phyloP scores from a whole-genome alignment of 2,329 filamentous ascomycete genomes.

The Sclerotinia nivalis region DNA sequence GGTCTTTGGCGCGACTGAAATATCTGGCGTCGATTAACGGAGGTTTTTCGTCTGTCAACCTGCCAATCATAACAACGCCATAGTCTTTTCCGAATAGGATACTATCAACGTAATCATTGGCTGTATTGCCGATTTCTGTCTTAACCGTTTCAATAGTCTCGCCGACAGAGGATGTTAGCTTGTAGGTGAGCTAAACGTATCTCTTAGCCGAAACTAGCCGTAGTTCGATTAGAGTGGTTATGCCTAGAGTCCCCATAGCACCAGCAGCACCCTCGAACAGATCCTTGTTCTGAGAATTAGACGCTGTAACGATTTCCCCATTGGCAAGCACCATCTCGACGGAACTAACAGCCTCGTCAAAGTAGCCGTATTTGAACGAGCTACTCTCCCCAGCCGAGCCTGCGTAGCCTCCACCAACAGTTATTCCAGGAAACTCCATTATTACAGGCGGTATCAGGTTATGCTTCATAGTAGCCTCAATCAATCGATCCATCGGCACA shows the following conservation, averaged over 20 bases:
- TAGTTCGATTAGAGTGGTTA: not conserved
- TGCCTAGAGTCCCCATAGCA: conserved; percentile 2
- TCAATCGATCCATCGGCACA: conserved; percentile 64
- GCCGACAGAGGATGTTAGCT: not conserved
- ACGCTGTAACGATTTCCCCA: conserved; percentile 49
- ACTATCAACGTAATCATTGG: conserved; percentile 4
- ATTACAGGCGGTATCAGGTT: conserved; percentile 63
- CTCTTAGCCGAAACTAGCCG: not conserved
- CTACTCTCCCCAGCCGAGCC: conserved; percentile 67
- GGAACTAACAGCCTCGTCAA: conserved; percentile 61
- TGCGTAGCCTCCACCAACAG: conserved; percentile 64
- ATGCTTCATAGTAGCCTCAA: conserved; percentile 55
- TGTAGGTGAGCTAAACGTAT: not conserved
- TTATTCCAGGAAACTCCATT: conserved; percentile 71
- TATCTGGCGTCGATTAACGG: not conserved
- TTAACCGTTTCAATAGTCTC: not conserved
- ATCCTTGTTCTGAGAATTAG: not conserved
- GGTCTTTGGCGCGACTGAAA: not conserved
- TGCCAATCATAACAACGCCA: conserved; percentile 1
- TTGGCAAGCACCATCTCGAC: conserved; percentile 64
- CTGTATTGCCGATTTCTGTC: not conserved
- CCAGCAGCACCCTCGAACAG: not conserved
- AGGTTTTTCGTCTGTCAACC: not conserved
- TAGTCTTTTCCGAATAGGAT: not conserved
- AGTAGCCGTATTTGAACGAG: conserved; percentile 64